A percentile compares a stretch with the other conserved stretches of the same genome.
These are phyloP conservation scores for Kuraishia capsulata DNA, from an alignment of 805 yeast genomes.

Conservation along the genomic window DNA sequence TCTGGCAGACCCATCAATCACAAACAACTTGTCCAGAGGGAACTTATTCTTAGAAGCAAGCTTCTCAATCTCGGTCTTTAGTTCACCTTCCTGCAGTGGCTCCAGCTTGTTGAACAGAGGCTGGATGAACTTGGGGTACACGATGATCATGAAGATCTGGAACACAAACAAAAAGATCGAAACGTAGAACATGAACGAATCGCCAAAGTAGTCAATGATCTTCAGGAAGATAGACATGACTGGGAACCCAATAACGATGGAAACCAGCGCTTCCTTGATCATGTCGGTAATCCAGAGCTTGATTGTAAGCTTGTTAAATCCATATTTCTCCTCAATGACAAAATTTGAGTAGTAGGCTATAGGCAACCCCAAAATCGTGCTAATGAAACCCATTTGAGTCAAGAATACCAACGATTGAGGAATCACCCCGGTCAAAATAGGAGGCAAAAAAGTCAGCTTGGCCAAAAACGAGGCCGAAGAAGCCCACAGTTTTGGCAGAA, in stretches of 20 bases:
- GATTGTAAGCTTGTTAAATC: constrained; percentile 82
- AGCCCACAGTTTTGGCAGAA: constrained; percentile 58
- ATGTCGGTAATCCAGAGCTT: constrained; percentile 66
- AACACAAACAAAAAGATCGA: constrained; percentile 63
- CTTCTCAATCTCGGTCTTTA: constrained; percentile 70
- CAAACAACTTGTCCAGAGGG: constrained; percentile 81
- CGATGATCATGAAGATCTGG: constrained; percentile 65
- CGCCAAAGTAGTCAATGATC: constrained; percentile 74
- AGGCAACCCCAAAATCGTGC: constrained; percentile 56
- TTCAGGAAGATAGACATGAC: constrained; percentile 66
- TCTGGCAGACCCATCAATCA: constrained; percentile 95
- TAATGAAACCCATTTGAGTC: constrained; percentile 36
- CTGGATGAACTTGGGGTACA: constrained; percentile 78
- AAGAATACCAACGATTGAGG: constrained; percentile 66
- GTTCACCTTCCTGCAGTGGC: constrained; percentile 85
- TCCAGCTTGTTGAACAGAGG: constrained; percentile 89
- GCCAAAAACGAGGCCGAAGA: constrained; percentile 29
- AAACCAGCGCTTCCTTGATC: constrained; percentile 48
- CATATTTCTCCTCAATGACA: constrained; percentile 85
- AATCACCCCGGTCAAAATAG: constrained; percentile 41
- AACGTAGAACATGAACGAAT: constrained; percentile 71
- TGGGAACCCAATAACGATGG: constrained; percentile 60
- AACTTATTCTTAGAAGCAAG: constrained; percentile 69
- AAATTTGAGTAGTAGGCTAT: constrained; percentile 68
- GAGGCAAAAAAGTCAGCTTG: constrained; percentile 11